Percentiles rank a stretch among this genome's conserved stretches.
Evolutionary conservation across 1,284 basidiomycete genomes (phyloP).

Genomic region (Melanopsichium pennsylvanicum): DNA sequence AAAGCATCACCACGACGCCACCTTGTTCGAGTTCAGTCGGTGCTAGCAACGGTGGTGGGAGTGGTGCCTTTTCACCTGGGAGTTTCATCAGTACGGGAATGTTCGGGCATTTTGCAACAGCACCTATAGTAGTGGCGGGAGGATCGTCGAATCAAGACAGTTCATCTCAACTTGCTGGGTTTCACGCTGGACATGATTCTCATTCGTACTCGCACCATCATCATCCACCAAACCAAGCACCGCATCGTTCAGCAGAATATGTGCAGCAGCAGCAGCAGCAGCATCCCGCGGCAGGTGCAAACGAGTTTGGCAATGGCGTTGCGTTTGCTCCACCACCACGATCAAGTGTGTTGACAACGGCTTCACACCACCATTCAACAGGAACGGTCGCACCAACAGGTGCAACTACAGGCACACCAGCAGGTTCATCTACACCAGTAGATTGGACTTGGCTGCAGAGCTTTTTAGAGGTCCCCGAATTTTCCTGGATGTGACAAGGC

Average conservation of each 20-base stretch:
- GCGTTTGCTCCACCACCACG: neutral
- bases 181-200: slow-evolving; percentile 6
- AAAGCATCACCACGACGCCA: slow-evolving; percentile 6
- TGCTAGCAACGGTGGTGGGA: too few relatives aligned
- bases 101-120: slow-evolving; percentile 35
- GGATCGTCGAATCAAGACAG: too few relatives aligned
- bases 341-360: too few relatives aligned
- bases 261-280: neutral
- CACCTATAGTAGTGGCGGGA: too few relatives aligned
- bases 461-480: slow-evolving; percentile 46
- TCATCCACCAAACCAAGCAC: neutral
- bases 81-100: slow-evolving; percentile 37
- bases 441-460: slow-evolving; percentile 50
- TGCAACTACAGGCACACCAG: slow-evolving; percentile 12
- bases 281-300: too few relatives aligned
- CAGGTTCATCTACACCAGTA: slow-evolving; percentile 35
- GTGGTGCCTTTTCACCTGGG: slow-evolving; percentile 28
- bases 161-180: slow-evolving; percentile 12
- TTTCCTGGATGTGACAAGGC: slow-evolving; percentile 36
- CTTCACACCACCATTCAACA: too few relatives aligned
- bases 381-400: slow-evolving; percentile 19
- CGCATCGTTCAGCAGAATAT: neutral
- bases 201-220: slow-evolving; percentile 10
- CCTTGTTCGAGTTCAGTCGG: neutral
- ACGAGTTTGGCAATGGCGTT: too few relatives aligned